Evolutionary conservation across 140 eudicot species (phyloP), one percentile per base, ranked within the genome.

Genomic region (Flaveria floridana): DNA sequence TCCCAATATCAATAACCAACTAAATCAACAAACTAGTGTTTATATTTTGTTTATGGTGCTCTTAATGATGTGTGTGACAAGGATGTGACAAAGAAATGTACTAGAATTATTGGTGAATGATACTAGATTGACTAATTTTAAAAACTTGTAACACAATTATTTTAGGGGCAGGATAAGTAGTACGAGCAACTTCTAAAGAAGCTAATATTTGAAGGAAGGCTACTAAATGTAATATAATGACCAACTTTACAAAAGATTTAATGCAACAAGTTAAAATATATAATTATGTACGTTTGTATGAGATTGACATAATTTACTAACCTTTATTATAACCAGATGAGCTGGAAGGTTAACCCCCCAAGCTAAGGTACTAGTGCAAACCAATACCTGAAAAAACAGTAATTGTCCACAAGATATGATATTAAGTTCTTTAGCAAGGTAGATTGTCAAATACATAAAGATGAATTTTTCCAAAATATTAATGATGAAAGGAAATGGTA

Each of bases 321-420:
- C 99, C 99, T 94, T 94, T 63, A 94, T 90, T 73, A 94, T 81
- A 71, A 94, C 99, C 74, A 94, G 74, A 85, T 94, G 97, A 51
- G 99, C 99, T 0, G 99, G 99, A 86, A 94, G 99, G 65, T 94
- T 94, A 23, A 94, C 99, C 65, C 99, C 99, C 99, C 99, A 94
- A 73, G 99, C 99, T 79, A 94, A 88, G 25, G 99, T 94, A 82
- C 99, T 94, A 10, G 99, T 94, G 83, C 97, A 90, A 75, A 90
- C 99, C 87, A 94, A 76, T 67, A 94, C 89, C 99, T 94, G 86
- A 76, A 51, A 83, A 62, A 68, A 21, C 65, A 73, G 63, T n/a
- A 74, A 39, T 41, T 28, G 13, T 52, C 53, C 61, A 71, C 51
- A 50, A 63, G 23, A 63, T 74, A 19, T 71, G 66, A 48, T 63